These are phyloP conservation scores for Heracleum sosnowskyi DNA, from an alignment of 129 eudicot species.

Conservation along the genomic window DNA sequence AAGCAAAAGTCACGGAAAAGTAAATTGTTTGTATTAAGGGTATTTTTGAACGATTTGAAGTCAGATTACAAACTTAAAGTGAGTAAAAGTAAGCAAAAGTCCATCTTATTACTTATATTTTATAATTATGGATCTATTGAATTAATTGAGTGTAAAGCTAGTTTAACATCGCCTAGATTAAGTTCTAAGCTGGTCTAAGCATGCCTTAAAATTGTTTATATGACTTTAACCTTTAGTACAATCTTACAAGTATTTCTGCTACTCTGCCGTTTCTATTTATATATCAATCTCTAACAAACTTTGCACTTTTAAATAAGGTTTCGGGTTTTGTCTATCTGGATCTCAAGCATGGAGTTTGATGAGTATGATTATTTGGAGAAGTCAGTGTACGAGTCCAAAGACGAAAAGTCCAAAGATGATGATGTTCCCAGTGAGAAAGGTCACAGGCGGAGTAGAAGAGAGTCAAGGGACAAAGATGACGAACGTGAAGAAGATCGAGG, in stretches of 20 bases:
- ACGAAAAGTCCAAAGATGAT: conserved; percentile 29
- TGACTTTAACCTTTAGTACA: not conserved
- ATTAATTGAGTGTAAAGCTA: not conserved
- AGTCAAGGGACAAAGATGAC: conserved; percentile 26
- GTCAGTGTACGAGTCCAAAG: conserved; percentile 19
- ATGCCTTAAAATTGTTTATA: not conserved
- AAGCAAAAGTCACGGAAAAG: no score
- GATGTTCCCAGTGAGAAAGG: conserved; percentile 40
- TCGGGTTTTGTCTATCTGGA: not conserved
- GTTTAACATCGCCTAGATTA: not conserved
- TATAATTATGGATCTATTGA: not conserved
- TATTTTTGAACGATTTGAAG: not conserved
- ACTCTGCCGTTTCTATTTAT: not conserved
- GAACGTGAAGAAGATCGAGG: conserved; percentile 36
- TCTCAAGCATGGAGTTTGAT: conserved; percentile 60
- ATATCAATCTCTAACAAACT: not conserved
- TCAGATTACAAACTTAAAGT: not conserved
- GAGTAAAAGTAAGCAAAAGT: not conserved
- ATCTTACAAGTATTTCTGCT: not conserved
- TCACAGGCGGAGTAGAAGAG: conserved; percentile 37
- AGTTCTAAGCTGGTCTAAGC: not conserved
- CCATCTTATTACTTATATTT: not conserved
- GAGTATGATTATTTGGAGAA: conserved; percentile 93
- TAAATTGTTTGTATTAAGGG: no score
- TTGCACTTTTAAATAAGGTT: not conserved